Percentiles rank a stretch among this genome's conserved stretches.
Evolutionary conservation across 345 rosid genomes (phyloP).

Genomic region (Bruguiera gymnorhiza): DNA sequence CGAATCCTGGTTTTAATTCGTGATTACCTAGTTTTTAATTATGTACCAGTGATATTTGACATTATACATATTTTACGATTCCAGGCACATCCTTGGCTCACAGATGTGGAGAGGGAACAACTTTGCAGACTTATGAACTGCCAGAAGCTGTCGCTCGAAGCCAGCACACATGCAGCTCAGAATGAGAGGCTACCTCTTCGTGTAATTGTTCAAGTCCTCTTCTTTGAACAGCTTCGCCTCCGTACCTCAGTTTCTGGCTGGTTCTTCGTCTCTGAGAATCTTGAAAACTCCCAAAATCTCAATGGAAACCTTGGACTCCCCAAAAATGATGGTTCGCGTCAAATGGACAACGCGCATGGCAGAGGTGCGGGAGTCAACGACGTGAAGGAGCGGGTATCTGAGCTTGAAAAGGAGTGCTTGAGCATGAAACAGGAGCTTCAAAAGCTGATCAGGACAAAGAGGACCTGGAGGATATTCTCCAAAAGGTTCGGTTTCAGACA

Average conservation of each 20-base stretch:
- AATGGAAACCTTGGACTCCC: conserved; percentile 9
- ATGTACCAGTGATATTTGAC: not conserved
- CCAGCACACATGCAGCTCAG: conserved; percentile 81
- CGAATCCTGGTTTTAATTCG: not conserved
- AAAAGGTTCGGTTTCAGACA: conserved; percentile 48
- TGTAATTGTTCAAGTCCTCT: conserved; percentile 82
- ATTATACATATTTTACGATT: not conserved
- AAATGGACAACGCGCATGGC: not conserved
- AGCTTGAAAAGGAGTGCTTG: conserved; percentile 24
- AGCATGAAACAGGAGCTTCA: conserved; percentile 26
- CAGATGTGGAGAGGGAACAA: conserved; percentile 63
- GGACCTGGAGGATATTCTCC: conserved; percentile 35
- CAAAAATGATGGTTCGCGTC: conserved; percentile 9
- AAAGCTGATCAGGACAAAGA: conserved; percentile 21
- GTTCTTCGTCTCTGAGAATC: conserved; percentile 30
- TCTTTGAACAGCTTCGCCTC: conserved; percentile 66
- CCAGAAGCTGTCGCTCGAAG: conserved; percentile 72
- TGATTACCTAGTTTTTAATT: too few species aligned
- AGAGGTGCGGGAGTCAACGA: conserved; percentile 5
- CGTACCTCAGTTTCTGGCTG: conserved; percentile 31
- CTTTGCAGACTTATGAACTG: conserved; percentile 72
- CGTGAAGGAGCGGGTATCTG: conserved; percentile 25
- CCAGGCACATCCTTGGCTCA: conserved; percentile 93
- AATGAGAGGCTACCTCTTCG: conserved; percentile 81
- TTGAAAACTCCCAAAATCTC: conserved; percentile 17